Conservation (phyloP, 116 monocot species). For the Phalaenopsis hybrid region DNA sequence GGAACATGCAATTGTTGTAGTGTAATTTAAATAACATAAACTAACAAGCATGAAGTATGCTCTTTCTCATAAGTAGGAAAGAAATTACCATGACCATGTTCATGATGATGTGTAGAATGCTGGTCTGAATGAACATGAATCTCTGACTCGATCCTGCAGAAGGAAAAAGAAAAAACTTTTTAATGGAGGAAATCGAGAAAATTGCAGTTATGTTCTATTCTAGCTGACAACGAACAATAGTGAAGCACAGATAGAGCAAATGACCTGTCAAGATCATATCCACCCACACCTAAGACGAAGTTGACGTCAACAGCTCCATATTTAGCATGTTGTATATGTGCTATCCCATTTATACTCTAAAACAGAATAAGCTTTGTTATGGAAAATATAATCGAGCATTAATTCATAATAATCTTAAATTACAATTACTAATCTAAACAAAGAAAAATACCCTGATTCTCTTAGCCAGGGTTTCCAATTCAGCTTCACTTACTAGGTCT, state of each 20-base stretch:
- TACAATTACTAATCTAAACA: not conserved
- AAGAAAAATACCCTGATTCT: constrained; percentile 57
- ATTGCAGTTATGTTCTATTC: not conserved
- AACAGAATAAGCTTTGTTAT: constrained; percentile 15
- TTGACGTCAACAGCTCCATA: constrained; percentile 90
- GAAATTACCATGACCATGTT: constrained; percentile 56
- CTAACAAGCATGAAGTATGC: not conserved
- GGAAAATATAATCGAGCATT: not conserved
- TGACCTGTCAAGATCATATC: constrained; percentile 93
- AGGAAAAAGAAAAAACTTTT: not conserved
- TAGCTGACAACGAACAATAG: not conserved
- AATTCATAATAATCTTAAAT: not conserved
- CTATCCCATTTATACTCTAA: constrained; percentile 86
- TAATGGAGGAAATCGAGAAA: not conserved
- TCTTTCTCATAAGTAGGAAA: not conserved
- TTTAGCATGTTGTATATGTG: constrained; percentile 64
- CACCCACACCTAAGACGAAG: constrained; percentile 92
- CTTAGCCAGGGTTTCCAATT: constrained; percentile 48
- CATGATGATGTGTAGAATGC: constrained; percentile 26
- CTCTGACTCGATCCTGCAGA: constrained; percentile 67
- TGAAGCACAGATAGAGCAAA: constrained; percentile 1
- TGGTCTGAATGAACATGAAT: constrained; percentile 35
- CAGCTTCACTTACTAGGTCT: constrained; percentile 66
- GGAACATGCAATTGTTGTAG: not conserved
- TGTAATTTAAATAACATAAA: not conserved